Evolutionary conservation across 805 yeast species (phyloP).

Genomic region (Sugiyamaella floridensis): DNA sequence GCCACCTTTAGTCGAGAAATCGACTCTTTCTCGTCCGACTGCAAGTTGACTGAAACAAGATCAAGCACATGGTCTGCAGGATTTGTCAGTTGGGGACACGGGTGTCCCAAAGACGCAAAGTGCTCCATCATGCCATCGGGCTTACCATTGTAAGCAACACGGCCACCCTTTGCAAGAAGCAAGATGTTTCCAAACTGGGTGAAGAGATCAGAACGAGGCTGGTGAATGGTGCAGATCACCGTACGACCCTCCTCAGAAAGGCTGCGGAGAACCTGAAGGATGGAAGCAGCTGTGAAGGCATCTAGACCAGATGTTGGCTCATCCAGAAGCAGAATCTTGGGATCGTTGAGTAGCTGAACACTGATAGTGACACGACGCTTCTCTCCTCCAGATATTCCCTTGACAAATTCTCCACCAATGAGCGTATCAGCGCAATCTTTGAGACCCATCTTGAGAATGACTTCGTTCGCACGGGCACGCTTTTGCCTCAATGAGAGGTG

Average conservation of each 20-base stretch:
- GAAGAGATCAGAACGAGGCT: conserved; percentile 66
- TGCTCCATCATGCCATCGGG: conserved; percentile 41
- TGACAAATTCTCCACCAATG: conserved; percentile 52
- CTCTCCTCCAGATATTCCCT: conserved; percentile 74
- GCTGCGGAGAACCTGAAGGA: conserved; percentile 50
- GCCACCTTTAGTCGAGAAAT: conserved; percentile 38
- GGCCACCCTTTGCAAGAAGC: conserved; percentile 66
- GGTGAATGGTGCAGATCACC: conserved; percentile 72
- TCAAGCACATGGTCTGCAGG: conserved; percentile 73
- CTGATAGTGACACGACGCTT: conserved; percentile 80
- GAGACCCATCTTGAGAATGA: conserved; percentile 65
- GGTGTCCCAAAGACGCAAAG: conserved; percentile 44
- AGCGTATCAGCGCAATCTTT: conserved; percentile 70
- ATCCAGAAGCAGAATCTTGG: conserved; percentile 65
- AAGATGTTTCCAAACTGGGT: conserved; percentile 62
- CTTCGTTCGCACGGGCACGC: conserved; percentile 40
- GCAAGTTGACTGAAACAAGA: conserved; percentile 51
- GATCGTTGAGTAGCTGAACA: conserved; percentile 64
- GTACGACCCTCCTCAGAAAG: conserved; percentile 57
- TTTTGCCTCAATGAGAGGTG: conserved; percentile 38
- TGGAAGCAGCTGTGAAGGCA: conserved; percentile 66
- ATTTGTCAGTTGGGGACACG: conserved; percentile 55
- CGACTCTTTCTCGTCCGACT: conserved; percentile 37
- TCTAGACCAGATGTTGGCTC: conserved; percentile 91
- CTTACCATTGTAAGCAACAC: conserved; percentile 60